Base-by-base conservation (phyloP, 495 filamentous ascomycete genomes). In the Penicillium egyptiacum region DNA sequence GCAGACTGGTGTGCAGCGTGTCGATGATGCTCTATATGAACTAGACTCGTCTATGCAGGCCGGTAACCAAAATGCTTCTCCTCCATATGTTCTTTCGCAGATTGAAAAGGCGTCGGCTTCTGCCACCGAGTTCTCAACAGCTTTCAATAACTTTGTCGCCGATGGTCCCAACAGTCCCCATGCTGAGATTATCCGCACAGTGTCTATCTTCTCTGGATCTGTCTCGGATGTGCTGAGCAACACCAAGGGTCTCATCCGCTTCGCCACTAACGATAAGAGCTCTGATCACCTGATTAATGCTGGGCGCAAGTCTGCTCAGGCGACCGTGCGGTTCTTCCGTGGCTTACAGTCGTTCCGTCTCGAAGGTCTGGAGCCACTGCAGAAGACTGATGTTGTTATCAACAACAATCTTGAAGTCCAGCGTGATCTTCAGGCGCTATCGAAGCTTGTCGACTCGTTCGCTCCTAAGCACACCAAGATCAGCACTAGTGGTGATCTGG, bases 31-130 rank as follows among this genome's bases (percentile, higher is more conserved):
- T 49, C 75, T 98, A 23, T 98, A 98, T 72, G 94, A 98, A 71
- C 80, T 98, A 25, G 94, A 98, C 70, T 97, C 94, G 5, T 86
- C 88, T 50, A 98, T 96, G 91, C 93, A 97, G 70, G 94, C 94
- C 42, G 94, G 94, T 65, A 98, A 98, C 75, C 93, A 97, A 76
- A 98, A 92, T 63, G 94, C 94, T 3, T 95, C 92, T 25, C 90
- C 94, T n/a, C 83, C 92, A 2, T 97, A 96, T 67, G 91, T 98
- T 20, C 79, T 97, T 19, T 97, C 93, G 2, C 94, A 97, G 70
- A 90, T 96, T 48, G 94, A 98, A 70, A 98, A 97, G 75, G 94
- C 94, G 1, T 90, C 90, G n/a, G 83, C 90, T 14, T 96, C 85
- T 54, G 91, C 93, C 4, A 98, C 90, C 51, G 94, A 98, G 65